A percentile compares a stretch with the other conserved stretches of the same genome.
Evolutionary conservation across 345 rosid species (phyloP).

Genomic region (Hypericum androsaemum): DNA sequence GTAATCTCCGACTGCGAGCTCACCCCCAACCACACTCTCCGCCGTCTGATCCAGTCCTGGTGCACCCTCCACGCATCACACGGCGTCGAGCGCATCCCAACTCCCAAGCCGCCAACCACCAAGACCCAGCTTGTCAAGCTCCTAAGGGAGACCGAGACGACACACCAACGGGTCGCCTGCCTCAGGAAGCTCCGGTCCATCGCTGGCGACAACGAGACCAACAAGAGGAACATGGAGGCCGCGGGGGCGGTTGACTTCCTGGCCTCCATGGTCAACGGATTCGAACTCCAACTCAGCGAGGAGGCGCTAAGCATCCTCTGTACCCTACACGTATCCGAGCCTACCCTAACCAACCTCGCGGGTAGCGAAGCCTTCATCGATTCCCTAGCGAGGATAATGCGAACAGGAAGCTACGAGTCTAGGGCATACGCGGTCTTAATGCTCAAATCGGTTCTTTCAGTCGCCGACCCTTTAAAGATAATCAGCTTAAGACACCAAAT

Average conservation of each 20-base stretch:
- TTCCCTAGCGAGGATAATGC: conserved; percentile 1
- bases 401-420: too few relatives aligned
- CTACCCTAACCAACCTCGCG: conserved; percentile 21
- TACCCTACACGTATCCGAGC: conserved; percentile 21
- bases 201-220: conserved; percentile 28
- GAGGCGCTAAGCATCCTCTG: conserved; percentile 40
- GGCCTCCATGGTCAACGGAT: conserved; percentile 19
- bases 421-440: too few relatives aligned
- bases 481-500: too few relatives aligned
- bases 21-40: conserved; percentile 77
- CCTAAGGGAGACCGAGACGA: conserved; percentile 23
- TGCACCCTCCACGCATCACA: conserved; percentile 54
- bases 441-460: too few relatives aligned
- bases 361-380: conserved; percentile 14
- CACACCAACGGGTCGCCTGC: conserved; percentile 20
- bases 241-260: conserved; percentile 37
- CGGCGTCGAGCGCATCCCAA: conserved; percentile 40
- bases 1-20: conserved; percentile 30
- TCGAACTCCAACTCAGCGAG: conserved; percentile 11
- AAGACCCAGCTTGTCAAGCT: conserved; percentile 29
- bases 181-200: conserved; percentile 34
- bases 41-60: conserved; percentile 80
- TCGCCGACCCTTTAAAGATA: too few relatives aligned
- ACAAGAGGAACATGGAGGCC: conserved; percentile 21
- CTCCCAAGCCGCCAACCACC: conserved; percentile 30